Conservation (phyloP, 1,284 basidiomycete genomes). For the Fistulina hepatica region DNA sequence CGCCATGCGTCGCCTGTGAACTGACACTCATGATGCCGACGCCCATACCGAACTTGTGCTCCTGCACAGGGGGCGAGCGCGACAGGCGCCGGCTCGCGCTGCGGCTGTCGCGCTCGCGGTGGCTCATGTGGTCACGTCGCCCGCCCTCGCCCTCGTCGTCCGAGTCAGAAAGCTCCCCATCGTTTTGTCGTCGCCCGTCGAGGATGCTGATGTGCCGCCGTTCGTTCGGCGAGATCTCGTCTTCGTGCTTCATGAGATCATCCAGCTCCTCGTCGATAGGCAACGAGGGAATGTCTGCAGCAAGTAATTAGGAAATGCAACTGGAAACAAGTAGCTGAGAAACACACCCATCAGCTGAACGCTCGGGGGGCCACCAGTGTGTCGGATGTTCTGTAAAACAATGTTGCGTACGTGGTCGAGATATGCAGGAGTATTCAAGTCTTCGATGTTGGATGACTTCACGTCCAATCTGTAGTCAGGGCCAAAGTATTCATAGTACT, state of each 20-base stretch:
- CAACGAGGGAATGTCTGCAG: conserved; percentile 62
- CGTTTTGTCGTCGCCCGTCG: conserved; percentile 62
- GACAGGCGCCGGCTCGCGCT: conserved; percentile 27
- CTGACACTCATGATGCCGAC: conserved; percentile 59
- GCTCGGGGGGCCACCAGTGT: conserved; percentile 79
- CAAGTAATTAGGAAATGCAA: neutral
- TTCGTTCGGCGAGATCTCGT: conserved; percentile 64
- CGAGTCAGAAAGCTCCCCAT: conserved; percentile 76
- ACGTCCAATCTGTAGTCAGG: conserved; percentile 98
- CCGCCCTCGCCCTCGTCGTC: conserved; percentile 82
- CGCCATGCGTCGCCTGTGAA: conserved; percentile 48
- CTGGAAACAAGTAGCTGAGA: neutral
- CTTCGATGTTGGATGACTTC: conserved; percentile 90
- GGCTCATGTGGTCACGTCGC: conserved; percentile 51
- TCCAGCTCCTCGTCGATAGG: conserved; percentile 72
- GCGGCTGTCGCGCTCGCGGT: conserved; percentile 40
- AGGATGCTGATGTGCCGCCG: conserved; percentile 64
- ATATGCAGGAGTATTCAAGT: conserved; percentile 90
- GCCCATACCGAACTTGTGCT: conserved; percentile 55
- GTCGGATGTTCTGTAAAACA: conserved; percentile 83
- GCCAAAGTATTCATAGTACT: conserved; percentile 99
- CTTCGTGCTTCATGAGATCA: conserved; percentile 73
- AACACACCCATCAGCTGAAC: conserved; percentile 75
- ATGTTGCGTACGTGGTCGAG: conserved; percentile 88
- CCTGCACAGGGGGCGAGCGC: conserved; percentile 29